These are phyloP conservation scores for Wilhelminamyces savonicus DNA, from an alignment of 805 yeast species.

Conservation along the genomic window DNA sequence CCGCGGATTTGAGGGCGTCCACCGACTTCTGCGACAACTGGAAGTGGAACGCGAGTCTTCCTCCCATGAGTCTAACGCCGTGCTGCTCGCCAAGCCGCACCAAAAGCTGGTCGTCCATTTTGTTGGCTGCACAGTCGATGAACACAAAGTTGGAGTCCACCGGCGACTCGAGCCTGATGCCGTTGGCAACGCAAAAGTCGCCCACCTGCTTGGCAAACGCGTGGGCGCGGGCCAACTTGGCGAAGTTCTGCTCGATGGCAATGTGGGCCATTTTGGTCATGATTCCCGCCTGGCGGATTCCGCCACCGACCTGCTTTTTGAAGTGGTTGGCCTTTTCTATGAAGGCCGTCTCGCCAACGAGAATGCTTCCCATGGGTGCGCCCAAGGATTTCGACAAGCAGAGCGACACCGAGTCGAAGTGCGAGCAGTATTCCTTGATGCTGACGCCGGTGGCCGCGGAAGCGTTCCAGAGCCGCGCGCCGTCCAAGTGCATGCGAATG, in stretches of 20 bases:
- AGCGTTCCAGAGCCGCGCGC: conserved; percentile 96
- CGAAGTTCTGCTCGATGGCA: conserved; percentile 71
- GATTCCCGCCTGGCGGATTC: conserved; percentile 83
- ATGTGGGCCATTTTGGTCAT: conserved; percentile 73
- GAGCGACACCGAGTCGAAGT: conserved; percentile 84
- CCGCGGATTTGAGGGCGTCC: conserved; percentile 39
- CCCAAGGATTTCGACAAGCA: conserved; percentile 88
- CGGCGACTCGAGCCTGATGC: conserved; percentile 62
- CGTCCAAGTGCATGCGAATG: conserved; percentile 76
- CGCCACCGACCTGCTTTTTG: conserved; percentile 91
- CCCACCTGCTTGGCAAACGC: conserved; percentile 48
- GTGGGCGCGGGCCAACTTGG: conserved; percentile 47
- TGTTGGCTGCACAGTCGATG: conserved; percentile 48
- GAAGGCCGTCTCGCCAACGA: conserved; percentile 59
- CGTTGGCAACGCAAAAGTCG: conserved; percentile 44
- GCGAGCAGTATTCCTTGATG: conserved; percentile 61
- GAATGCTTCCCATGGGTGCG: conserved; percentile 87
- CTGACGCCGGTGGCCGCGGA: conserved; percentile 64
- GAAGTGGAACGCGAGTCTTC: conserved; percentile 76
- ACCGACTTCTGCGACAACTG: conserved; percentile 27
- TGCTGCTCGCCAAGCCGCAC: conserved; percentile 50
- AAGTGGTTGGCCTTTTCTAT: conserved; percentile 75
- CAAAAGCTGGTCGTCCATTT: conserved; percentile 52
- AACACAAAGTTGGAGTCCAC: conserved; percentile 82
- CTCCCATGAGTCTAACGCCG: conserved; percentile 61